Conservation (phyloP, 1,284 basidiomycete genomes). For the Pseudozyma hubeiensis region DNA sequence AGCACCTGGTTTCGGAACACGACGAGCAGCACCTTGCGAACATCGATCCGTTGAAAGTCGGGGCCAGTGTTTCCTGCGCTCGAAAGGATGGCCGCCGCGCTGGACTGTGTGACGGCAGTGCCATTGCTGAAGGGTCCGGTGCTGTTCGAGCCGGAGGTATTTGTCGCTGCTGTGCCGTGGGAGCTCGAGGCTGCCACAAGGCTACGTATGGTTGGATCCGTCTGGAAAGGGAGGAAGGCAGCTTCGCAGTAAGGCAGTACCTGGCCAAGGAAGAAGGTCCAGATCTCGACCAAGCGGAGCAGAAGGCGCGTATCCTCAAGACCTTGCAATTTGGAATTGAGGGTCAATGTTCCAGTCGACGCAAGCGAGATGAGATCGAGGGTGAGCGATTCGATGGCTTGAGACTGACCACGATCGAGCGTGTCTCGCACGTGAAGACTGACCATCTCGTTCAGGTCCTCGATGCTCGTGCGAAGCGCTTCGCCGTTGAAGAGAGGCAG, state of each 20-base stretch:
- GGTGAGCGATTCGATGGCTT: conserved; percentile 74
- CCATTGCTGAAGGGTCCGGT: conserved; percentile 15
- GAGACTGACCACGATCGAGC: conserved; percentile 68
- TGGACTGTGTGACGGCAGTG: conserved; percentile 18
- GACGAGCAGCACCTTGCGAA: conserved; percentile 80
- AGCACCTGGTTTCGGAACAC: conserved; percentile 79
- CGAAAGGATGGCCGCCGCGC: conserved; percentile 20
- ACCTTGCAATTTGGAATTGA: conserved; percentile 84
- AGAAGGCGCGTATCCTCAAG: conserved; percentile 75
- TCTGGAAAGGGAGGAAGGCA: conserved; percentile 71
- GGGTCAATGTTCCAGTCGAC: conserved; percentile 87
- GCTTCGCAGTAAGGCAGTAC: conserved; percentile 87
- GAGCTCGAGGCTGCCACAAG: conserved; percentile 35
- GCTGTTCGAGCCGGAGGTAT: conserved; percentile 1
- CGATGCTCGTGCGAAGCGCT: conserved; percentile 86
- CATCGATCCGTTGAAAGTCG: conserved; percentile 74
- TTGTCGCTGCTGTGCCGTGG: conserved; percentile 6
- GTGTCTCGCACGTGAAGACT: conserved; percentile 76
- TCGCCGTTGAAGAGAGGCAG: conserved; percentile 92
- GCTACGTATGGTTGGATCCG: conserved; percentile 59
- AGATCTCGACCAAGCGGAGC: conserved; percentile 82
- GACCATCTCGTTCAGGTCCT: conserved; percentile 84
- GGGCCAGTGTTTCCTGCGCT: conserved; percentile 6
- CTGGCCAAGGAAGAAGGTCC: conserved; percentile 94
- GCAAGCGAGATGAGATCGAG: conserved; percentile 85